Evolutionary conservation across 768 basidiomycete species (phyloP), one percentile per base, ranked within the genome.

Genomic region (Rubroboletus satanas): DNA sequence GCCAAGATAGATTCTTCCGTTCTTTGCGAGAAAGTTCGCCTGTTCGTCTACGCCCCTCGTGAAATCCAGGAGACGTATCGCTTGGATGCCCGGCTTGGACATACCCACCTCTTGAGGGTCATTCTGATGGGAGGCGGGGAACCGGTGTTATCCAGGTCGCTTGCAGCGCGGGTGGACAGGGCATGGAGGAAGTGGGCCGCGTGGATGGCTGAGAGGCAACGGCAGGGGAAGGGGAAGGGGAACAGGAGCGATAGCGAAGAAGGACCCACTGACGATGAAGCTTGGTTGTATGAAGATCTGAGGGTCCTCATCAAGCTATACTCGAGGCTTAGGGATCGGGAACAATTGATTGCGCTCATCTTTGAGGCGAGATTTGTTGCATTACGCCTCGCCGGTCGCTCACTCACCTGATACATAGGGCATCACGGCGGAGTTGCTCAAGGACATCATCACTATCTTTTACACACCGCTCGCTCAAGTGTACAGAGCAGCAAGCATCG

Each of bases 391-490:
- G 23, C 5, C n/a, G 44, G 36, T 55, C 35, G 39, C 52, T 39
- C 41, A 48, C 43, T 57, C 49, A 51, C 43, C 33, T 33, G 26
- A 17, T 33, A 5, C 21, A 7, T 35, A 98, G 95, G 95, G 97
- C 21, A 87, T 87, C 43, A 98, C 97, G 0, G 86, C 96, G 2
- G 97, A 98, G 33, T 77, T 99, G 26, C 75, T 99, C 65, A 98
- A 95, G 71, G 97, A 99, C 69, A 98, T 99, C 56, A 93, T 99
- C 63, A 98, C 97, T 18, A 98, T 99, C 55, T 99, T 99, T 72
- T 99, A 99, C 71, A 75, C 94, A 1, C 97, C 97, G 2, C 76
- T 99, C 26, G 97, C 97, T 2, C 92, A 96, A 66, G 97, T 98
- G 2, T 99, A 98, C 74, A 85, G 90, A 63, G 97, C 97, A 10